phyloP scores from a whole-genome alignment of 2,329 filamentous ascomycete species.

The Cladophialophora psammophila region DNA sequence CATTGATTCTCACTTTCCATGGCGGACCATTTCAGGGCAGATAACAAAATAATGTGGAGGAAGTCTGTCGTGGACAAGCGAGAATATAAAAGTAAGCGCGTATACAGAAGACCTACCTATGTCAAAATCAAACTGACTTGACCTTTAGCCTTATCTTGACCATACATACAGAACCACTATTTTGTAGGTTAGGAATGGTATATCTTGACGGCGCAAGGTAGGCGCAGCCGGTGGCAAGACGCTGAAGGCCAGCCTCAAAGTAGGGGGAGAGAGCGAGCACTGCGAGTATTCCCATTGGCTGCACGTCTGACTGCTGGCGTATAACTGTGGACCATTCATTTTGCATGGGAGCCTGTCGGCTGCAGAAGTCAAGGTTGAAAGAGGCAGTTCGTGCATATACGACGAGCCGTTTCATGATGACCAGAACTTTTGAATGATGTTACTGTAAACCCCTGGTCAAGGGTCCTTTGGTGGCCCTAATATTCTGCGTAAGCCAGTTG shows the following conservation, averaged over 20 bases:
- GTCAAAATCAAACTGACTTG: background rate
- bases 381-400: background rate
- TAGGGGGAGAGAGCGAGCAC: background rate
- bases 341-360: background rate
- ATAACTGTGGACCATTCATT: constrained; percentile 22
- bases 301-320: background rate
- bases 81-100: background rate
- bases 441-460: background rate
- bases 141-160: background rate
- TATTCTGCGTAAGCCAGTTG: background rate
- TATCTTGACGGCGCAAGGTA: background rate
- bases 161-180: background rate
- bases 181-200: background rate
- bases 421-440: constrained; percentile 6
- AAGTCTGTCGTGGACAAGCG: background rate
- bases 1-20: constrained; percentile 19
- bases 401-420: background rate
- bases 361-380: constrained; percentile 2
- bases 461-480: constrained; percentile 12
- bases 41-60: background rate
- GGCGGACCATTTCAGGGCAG: background rate
- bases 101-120: background rate
- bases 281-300: constrained; percentile 9
- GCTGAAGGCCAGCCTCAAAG: constrained; percentile 5
- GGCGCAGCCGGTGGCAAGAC: background rate